A percentile compares a stretch with the other conserved stretches of the same genome.
Conservation (phyloP, 805 yeast species). For the Millerozyma acaciae region DNA sequence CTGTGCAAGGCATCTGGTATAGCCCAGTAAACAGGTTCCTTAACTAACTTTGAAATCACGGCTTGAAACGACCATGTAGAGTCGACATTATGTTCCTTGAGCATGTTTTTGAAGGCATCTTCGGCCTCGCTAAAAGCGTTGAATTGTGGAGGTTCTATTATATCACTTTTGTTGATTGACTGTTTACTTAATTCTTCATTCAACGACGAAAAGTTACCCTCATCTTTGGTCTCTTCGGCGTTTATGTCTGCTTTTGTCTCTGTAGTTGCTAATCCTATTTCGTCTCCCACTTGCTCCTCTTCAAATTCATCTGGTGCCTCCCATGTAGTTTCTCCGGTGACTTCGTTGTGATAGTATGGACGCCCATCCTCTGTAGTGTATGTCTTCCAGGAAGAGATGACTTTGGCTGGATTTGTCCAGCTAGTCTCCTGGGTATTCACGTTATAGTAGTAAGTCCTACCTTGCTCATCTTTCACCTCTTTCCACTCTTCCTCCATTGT, state of each 20-base stretch:
- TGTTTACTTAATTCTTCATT: constrained; percentile 19
- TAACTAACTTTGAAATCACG: constrained; percentile 56
- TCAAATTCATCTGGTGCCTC: constrained; percentile 57
- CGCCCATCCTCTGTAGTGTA: constrained; percentile 52
- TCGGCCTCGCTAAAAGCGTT: constrained; percentile 35
- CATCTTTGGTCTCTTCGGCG: not conserved
- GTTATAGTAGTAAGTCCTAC: constrained; percentile 70
- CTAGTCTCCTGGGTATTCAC: constrained; percentile 60
- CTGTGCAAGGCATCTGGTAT: constrained; percentile 59
- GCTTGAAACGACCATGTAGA: constrained; percentile 71
- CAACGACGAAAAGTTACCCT: constrained; percentile 9
- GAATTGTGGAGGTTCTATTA: constrained; percentile 21
- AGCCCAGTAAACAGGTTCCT: constrained; percentile 65
- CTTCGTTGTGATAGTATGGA: constrained; percentile 64
- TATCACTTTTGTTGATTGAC: constrained; percentile 16
- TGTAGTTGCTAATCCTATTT: constrained; percentile 4
- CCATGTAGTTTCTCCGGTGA: constrained; percentile 74
- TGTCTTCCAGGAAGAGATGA: constrained; percentile 43
- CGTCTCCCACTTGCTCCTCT: not conserved
- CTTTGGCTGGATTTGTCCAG: constrained; percentile 75
- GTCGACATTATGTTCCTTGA: constrained; percentile 56
- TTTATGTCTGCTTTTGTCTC: not conserved
- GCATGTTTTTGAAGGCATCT: constrained; percentile 46
- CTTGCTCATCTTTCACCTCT: constrained; percentile 58
- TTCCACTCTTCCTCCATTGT: constrained; percentile 53